Evolutionary conservation across 768 basidiomycete genomes (phyloP), one percentile per base, ranked within the genome.

Genomic region (Trametes sanguinea): DNA sequence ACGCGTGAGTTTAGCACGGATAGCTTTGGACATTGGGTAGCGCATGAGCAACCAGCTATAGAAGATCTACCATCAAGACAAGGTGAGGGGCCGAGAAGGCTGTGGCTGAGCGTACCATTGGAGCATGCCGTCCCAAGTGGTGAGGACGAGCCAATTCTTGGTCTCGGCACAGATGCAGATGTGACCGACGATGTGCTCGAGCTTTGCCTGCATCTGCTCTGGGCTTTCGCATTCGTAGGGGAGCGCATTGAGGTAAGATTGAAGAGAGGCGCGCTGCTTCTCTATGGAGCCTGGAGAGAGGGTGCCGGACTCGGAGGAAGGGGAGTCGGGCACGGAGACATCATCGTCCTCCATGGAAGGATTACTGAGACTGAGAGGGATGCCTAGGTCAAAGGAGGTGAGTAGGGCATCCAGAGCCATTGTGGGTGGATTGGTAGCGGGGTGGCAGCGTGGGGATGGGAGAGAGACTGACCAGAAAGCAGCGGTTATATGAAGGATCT

Each of bases 11-110:
- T 85, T 87, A 22, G 87, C 85, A 16, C 92, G 88, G 48, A 84
- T 85, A 35, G 84, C 68, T 60, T 83, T 89, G 46, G 82, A 74
- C 67, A 94, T 82, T 3, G 91, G 92, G 73, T 93, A 94, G 43
- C 85, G 85, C 85, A 93, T 85, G 65, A 88, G 77, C 51, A 93
- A 72, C 91, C 92, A 94, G 73, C 91, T 93, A 64, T 33, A 35
- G 0, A 11, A 9, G 16, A 57, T 29, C 17, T 10, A 47, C 13
- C 17, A 53, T 46, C 39, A 33, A 22, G 50, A 29, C 29, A 37
- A 16, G 9, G 30, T 30, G 11, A 46, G 40, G 46, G 58, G 29
- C 59, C 30, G 54, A 6, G 37, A 44, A 22, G 52, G 22, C 29
- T 33, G 45, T 55, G 56, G 54, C 46, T 39, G 37, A 52, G 50